A percentile compares a stretch with the other conserved stretches of the same genome.
phyloP scores from a whole-genome alignment of 2,329 filamentous ascomycete genomes.

The Samsoniella hepiali region DNA sequence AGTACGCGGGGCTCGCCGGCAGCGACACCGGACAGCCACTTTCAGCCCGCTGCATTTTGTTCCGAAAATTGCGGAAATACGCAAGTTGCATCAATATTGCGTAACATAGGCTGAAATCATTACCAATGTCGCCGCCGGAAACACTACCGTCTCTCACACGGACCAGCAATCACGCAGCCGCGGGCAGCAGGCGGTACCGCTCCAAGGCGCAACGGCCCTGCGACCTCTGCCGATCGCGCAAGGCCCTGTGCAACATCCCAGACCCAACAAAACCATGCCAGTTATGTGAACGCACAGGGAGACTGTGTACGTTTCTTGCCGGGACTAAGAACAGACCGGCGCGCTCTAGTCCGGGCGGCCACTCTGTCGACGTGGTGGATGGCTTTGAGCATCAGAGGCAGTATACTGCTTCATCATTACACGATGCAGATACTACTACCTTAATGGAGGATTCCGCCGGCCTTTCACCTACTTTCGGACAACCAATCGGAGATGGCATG shows the following conservation, averaged over 20 bases:
- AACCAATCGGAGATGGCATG: not conserved
- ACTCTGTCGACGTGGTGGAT: not conserved
- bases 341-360: not conserved
- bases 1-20: not conserved
- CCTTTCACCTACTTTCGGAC: not conserved
- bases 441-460: not conserved
- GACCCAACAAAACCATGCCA: conserved; percentile 27
- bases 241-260: conserved; percentile 28
- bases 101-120: not conserved
- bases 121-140: not conserved
- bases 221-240: conserved; percentile 25
- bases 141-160: not conserved
- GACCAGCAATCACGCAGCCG: not conserved
- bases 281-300: conserved; percentile 25
- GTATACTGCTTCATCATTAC: not conserved
- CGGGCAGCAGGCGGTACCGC: conserved; percentile 21
- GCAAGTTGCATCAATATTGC: not conserved
- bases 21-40: conserved; percentile 10
- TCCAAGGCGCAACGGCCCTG: conserved; percentile 26
- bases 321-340: not conserved
- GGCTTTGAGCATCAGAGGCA: not conserved
- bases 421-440: no score
- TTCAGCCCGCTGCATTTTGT: not conserved
- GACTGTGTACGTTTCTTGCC: conserved; percentile 26
- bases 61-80: not conserved